Evolutionary conservation across 805 yeast genomes (phyloP), one percentile per base, ranked within the genome.

Genomic region (Yarrowia alimentaria): DNA sequence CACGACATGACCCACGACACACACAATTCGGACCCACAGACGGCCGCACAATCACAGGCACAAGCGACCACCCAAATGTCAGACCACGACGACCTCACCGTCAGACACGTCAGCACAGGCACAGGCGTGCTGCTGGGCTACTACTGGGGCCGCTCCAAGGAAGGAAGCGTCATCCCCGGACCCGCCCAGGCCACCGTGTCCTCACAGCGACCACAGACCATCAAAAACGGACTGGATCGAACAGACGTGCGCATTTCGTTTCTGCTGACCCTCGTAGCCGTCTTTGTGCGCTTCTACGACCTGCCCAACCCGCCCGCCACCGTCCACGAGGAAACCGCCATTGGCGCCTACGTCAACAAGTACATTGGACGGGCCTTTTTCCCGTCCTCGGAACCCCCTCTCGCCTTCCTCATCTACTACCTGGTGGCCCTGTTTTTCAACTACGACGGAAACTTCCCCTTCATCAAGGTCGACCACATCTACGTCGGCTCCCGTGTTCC

Each of bases 311-410:
- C 60, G 8, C 48, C 56, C 6, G 31, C 33, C 7, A 52, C 55
- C 16, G 37, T 57, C 13, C 52, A 31, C 26, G 60, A 56, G 22
- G 61, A 58, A 32, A 51, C 56, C 1, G 55, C 45, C 3, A 29
- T 58, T 9, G 59, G 59, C 6, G 47, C 52, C 3, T 38, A 52
- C 18, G 30, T 59, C 37, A 56, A 58, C 52, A 67, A 71, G 28
- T 79, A 80, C 64, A 65, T 64, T 43, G 61, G 61, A 17, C 79
- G 80, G 5, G 66, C 67, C 40, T 78, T 74, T 57, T 79, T 76
- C 61, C 61, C 77, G 14, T 81, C 76, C 56, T 72, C 75, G n/a
- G 76, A 78, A 51, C 82, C 83, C 3, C 83, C 83, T 2, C 62
- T 79, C 30, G 71, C 67, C 14, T 72, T 74, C 43, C 57, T 79